Conservation (phyloP, 2,329 filamentous ascomycete genomes). For the Plectosphaerella sp. region DNA sequence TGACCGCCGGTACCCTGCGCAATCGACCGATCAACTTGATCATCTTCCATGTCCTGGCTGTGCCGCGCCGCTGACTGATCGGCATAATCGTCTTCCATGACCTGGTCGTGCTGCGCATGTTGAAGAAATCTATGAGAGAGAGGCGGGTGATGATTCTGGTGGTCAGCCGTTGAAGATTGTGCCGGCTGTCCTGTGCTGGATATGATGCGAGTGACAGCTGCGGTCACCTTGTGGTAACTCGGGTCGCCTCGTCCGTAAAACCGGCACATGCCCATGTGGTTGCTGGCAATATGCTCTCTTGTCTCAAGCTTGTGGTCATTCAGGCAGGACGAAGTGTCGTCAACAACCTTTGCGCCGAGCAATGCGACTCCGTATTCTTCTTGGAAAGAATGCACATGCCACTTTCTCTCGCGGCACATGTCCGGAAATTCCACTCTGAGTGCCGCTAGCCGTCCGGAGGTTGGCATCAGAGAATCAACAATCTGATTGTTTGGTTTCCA, state of each 20-base stretch:
- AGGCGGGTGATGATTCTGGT: no score
- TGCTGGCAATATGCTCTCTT: constrained; percentile 22
- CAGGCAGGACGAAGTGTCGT: constrained; percentile 30
- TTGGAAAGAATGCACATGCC: constrained; percentile 30
- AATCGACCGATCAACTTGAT: not conserved
- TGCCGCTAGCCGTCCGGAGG: constrained; percentile 23
- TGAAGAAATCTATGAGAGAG: no score
- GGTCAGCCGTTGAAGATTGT: no score
- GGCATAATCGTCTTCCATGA: no score
- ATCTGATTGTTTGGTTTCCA: constrained; percentile 25
- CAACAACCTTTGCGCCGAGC: constrained; percentile 21
- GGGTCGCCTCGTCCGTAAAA: constrained; percentile 21
- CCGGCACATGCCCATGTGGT: constrained; percentile 31
- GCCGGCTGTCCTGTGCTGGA: not conserved
- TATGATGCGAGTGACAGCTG: constrained; percentile 5
- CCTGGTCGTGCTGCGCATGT: no score
- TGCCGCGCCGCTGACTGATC: no score
- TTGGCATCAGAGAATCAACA: constrained; percentile 24
- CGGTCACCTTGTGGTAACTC: constrained; percentile 25
- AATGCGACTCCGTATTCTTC: constrained; percentile 15
- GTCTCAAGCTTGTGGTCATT: constrained; percentile 21
- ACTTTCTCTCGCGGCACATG: constrained; percentile 20
- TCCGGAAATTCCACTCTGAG: constrained; percentile 23
- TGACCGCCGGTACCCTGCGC: not conserved
- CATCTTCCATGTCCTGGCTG: not conserved